Evolutionary conservation across 345 rosid species (phyloP).

Genomic region (Citrus sinensis): DNA sequence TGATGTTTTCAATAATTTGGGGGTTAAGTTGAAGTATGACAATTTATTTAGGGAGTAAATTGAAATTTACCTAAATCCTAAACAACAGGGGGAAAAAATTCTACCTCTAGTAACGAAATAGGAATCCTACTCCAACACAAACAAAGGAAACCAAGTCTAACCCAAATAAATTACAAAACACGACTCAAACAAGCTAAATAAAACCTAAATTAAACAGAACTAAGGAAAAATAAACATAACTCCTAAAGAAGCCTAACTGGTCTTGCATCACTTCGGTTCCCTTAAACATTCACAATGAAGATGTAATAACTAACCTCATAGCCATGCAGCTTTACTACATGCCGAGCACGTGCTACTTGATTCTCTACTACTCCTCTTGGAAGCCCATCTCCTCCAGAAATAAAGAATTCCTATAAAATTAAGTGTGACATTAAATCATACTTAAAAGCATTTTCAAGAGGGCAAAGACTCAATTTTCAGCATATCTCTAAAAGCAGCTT

Average conservation of each 20-base stretch:
- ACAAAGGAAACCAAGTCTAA: background rate
- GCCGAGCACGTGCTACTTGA: constrained; percentile 82
- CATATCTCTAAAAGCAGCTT: background rate
- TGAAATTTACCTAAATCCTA: background rate
- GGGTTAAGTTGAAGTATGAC: no score
- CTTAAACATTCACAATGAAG: background rate
- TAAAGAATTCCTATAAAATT: constrained; percentile 72
- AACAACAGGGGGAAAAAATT: background rate
- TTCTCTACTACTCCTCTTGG: constrained; percentile 97
- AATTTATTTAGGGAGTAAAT: no score
- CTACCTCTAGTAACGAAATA: background rate
- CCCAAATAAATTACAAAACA: background rate
- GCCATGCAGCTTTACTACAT: constrained; percentile 69
- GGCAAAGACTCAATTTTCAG: background rate
- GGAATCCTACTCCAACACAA: background rate
- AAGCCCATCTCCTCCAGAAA: constrained; percentile 96
- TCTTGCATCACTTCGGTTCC: background rate
- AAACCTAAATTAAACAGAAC: background rate
- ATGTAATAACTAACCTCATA: constrained; percentile 60
- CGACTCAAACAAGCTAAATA: background rate
- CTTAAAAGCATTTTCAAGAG: constrained; percentile 1
- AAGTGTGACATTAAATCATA: background rate
- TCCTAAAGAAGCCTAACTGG: background rate
- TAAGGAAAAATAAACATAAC: background rate
- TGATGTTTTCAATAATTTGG: no score